Evolutionary conservation across 106 monocot genomes (phyloP).

Genomic region (Phalaenopsis equestris): DNA sequence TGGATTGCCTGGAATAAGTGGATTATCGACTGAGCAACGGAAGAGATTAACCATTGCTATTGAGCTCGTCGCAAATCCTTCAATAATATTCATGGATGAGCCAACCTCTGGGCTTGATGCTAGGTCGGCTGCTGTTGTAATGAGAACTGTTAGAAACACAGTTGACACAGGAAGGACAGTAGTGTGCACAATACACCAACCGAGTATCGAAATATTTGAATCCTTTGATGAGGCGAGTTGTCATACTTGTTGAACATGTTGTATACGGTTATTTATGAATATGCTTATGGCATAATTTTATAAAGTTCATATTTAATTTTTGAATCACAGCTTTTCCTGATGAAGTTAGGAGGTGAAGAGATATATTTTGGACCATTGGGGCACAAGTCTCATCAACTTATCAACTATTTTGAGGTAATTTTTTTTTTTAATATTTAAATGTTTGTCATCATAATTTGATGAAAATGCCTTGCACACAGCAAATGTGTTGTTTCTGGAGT

Average conservation of each 20-base stretch:
- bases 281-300: background rate
- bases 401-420: slow-evolving; percentile 12
- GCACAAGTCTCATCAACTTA: slow-evolving; percentile 4
- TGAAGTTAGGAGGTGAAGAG: slow-evolving; percentile 16
- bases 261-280: background rate
- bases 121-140: slow-evolving; percentile 21
- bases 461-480: no score
- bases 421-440: no score
- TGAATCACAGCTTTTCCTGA: slow-evolving; percentile 8
- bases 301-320: background rate
- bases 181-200: slow-evolving; percentile 22
- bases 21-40: slow-evolving; percentile 22
- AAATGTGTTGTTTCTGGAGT: no score
- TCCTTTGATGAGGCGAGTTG: slow-evolving; percentile 19
- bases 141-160: slow-evolving; percentile 16
- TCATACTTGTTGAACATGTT: background rate
- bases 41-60: slow-evolving; percentile 22
- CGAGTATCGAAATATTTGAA: slow-evolving; percentile 25
- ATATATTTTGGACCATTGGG: slow-evolving; percentile 17
- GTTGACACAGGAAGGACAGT: slow-evolving; percentile 19
- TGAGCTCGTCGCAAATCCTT: slow-evolving; percentile 25
- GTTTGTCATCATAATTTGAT: no score
- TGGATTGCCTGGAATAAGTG: slow-evolving; percentile 17
- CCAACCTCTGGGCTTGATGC: slow-evolving; percentile 27
- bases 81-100: slow-evolving; percentile 23